Conservation (phyloP, 2,329 filamentous ascomycete species). For the Sodiomyces alkalinus region DNA sequence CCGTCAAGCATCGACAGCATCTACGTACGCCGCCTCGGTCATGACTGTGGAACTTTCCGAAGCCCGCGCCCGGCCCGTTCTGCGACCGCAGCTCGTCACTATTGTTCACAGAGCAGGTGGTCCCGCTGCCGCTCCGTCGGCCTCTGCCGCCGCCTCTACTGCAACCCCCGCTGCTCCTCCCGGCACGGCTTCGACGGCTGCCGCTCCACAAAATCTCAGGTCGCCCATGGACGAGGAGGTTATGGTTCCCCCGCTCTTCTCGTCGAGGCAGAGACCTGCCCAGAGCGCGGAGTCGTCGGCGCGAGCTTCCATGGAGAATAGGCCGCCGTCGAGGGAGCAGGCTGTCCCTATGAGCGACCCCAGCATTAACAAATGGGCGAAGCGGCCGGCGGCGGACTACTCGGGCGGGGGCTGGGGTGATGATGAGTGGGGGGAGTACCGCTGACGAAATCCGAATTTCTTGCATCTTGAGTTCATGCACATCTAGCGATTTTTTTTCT, state of each 20-base stretch:
- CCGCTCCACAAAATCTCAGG: no score
- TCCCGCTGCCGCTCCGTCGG: no score
- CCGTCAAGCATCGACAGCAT: background rate
- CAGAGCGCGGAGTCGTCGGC: no score
- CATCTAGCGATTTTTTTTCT: no score
- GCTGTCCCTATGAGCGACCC: background rate
- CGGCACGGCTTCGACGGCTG: no score
- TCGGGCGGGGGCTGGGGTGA: conserved; percentile 15
- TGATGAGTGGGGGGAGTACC: conserved; percentile 5
- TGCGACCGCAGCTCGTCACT: conserved; percentile 9
- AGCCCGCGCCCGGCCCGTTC: conserved; percentile 9
- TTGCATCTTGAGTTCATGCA: no score
- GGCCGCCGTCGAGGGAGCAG: no score
- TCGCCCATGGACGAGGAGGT: background rate
- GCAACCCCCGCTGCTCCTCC: no score
- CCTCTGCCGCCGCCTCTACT: no score
- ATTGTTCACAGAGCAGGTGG: conserved; percentile 2
- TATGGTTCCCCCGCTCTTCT: conserved; percentile 5
- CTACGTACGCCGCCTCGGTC: conserved; percentile 9
- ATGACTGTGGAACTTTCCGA: conserved; percentile 11
- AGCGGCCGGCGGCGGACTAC: conserved; percentile 12
- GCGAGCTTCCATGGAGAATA: no score
- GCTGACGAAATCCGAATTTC: background rate
- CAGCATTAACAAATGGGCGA: conserved; percentile 10
- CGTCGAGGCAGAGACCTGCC: no score